Evolutionary conservation across 345 rosid genomes (phyloP).

Genomic region (Garcia nutans): DNA sequence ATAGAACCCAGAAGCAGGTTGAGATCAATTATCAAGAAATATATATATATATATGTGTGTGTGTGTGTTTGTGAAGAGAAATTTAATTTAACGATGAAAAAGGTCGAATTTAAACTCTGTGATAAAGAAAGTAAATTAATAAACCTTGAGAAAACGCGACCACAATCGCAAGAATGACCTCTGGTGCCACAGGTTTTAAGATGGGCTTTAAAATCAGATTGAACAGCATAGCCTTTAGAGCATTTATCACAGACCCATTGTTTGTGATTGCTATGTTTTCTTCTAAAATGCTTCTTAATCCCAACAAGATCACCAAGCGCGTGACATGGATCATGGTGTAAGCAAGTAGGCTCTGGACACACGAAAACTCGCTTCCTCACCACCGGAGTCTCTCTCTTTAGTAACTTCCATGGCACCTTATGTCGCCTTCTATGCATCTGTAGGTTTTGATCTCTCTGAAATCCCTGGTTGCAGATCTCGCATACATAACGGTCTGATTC

Average conservation of each 20-base stretch:
- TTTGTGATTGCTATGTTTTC: constrained; percentile 85
- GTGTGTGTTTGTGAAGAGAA: not conserved
- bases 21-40: not conserved
- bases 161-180: constrained; percentile 98
- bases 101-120: too few relatives aligned
- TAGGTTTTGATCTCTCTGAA: constrained; percentile 94
- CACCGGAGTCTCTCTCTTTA: constrained; percentile 73
- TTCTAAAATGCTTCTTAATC: constrained; percentile 84
- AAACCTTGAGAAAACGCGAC: constrained; percentile 95
- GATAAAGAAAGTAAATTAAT: too few relatives aligned
- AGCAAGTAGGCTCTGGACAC: constrained; percentile 90
- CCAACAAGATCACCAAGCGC: constrained; percentile 98
- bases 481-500: constrained; percentile 94
- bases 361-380: constrained; percentile 80
- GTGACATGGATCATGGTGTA: constrained; percentile 92
- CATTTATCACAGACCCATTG: constrained; percentile 95
- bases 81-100: not conserved
- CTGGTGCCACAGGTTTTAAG: constrained; percentile 96
- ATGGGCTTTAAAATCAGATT: constrained; percentile 94
- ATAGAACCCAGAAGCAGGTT: not conserved
- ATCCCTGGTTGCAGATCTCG: constrained; percentile 98
- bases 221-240: constrained; percentile 95
- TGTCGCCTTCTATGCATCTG: constrained; percentile 97
- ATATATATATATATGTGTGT: too few relatives aligned
- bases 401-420: constrained; percentile 98